phyloP scores from a whole-genome alignment of 78 protist species.

The Tieghemostelium lacteum region DNA sequence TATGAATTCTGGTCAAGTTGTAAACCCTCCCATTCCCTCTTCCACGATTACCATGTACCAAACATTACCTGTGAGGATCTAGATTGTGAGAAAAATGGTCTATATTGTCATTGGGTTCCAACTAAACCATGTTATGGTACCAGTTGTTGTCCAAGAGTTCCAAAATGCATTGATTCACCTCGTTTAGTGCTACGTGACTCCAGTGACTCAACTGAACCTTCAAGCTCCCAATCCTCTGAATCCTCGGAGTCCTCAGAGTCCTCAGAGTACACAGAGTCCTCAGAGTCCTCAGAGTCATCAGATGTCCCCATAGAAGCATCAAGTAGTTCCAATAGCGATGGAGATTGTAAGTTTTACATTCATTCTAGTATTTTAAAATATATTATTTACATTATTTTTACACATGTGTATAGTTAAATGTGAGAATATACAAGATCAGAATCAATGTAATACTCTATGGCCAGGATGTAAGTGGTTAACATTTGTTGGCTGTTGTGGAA shows the following conservation, averaged over 20 bases:
- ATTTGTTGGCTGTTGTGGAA: constrained; percentile 31
- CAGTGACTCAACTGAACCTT: neutral
- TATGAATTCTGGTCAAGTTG: constrained; percentile 48
- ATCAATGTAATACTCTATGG: neutral
- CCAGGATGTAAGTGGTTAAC: constrained; percentile 48
- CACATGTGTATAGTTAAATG: constrained; percentile 1
- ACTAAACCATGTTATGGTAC: constrained; percentile 3
- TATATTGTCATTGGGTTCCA: constrained; percentile 3
- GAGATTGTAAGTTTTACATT: too few relatives aligned
- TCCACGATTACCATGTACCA: neutral
- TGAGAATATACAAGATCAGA: neutral
- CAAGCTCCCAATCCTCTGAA: too few relatives aligned
- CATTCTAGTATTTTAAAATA: too few relatives aligned
- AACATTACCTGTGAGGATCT: constrained; percentile 27
- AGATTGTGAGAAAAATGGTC: constrained; percentile 5
- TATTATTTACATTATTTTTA: too few relatives aligned
- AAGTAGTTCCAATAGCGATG: neutral
- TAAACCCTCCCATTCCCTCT: constrained; percentile 1
- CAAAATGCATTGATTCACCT: constrained; percentile 17
- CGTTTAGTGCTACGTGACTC: neutral
- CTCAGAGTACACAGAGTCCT: too few relatives aligned
- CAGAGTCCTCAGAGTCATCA: neutral
- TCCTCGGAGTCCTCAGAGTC: too few relatives aligned
- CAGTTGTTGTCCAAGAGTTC: constrained; percentile 35
- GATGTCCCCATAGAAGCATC: neutral